Evolutionary conservation across 1,284 basidiomycete species (phyloP), one percentile per base, ranked within the genome.

Genomic region (Cutaneotrichosporon sp.): DNA sequence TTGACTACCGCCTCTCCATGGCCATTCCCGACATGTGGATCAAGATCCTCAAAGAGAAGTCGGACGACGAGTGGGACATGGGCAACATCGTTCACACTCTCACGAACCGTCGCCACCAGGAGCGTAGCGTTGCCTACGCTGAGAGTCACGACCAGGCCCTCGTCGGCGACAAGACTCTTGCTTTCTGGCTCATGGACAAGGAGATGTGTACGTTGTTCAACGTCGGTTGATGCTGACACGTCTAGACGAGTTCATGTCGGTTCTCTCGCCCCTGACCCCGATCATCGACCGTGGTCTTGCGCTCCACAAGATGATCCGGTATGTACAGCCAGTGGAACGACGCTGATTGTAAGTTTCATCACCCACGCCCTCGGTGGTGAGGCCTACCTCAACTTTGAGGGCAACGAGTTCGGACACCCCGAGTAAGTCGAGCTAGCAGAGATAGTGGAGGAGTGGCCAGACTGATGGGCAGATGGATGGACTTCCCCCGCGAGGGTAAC

Each of bases 11-110:
- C 22, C 82, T 99, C 51, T 92, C 92, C 25, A 99, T 99, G 95
- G 95, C 95, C 10, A 86, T 99, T 54, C 95, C 95, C 5, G 95
- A 99, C 79, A 98, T 97, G 94, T 99, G 94, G 93, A 99, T 99
- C 84, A 98, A 99, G 81, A 83, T 98, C 25, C 85, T 98, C 69
- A 99, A 99, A 79, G 95, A 99, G 80, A 88, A 87, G 75, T 69
- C 79, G 4, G 95, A 99, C 76, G 87, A 90, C 68, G 85, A 89
- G 50, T 99, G 95, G 95, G 85, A 95, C 58, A 84, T 99, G 71
- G 87, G 83, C 62, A 86, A 89, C 77, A 95, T 99, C 66, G 88
- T 89, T 25, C 89, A 90, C 76, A 98, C 93, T 3, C 81, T 99
- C 60, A 93, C 87, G 27, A 97, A 99, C 79, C 85, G 95, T 60